These are phyloP conservation scores for Podila epicladia DNA, from an alignment of 192 early-diverging fungal species.

Conservation along the genomic window DNA sequence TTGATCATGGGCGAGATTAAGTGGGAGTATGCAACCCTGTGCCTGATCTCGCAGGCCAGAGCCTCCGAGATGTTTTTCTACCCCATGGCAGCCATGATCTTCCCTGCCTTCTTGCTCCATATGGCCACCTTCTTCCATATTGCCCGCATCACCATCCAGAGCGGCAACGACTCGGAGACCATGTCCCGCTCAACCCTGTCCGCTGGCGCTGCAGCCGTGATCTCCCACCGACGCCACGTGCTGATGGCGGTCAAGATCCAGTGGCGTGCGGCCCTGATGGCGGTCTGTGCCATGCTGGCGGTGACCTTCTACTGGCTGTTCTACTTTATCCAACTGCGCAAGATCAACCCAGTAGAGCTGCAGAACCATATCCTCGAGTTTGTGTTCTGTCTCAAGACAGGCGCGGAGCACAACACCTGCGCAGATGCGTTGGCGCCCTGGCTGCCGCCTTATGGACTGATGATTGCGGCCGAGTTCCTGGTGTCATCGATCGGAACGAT, in stretches of 20 bases:
- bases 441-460: constrained; percentile 57
- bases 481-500: constrained; percentile 55
- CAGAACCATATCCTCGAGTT: constrained; percentile 33
- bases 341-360: constrained; percentile 22
- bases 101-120: constrained; percentile 60
- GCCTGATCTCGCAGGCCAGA: constrained; percentile 52
- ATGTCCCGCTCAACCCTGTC: constrained; percentile 50
- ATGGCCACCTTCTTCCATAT: constrained; percentile 63
- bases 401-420: constrained; percentile 50
- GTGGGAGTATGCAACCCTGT: constrained; percentile 62
- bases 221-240: constrained; percentile 56
- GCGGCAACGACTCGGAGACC: constrained; percentile 38
- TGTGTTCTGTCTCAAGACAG: constrained; percentile 55
- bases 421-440: constrained; percentile 34
- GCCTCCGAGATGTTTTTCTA: constrained; percentile 61
- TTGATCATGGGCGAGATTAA: constrained; percentile 51
- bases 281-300: constrained; percentile 49
- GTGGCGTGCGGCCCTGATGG: constrained; percentile 64
- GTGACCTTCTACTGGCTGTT: constrained; percentile 66
- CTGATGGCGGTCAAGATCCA: constrained; percentile 63
- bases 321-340: constrained; percentile 58
- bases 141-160: constrained; percentile 40
- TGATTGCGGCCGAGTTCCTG: constrained; percentile 59
- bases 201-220: constrained; percentile 25
- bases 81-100: constrained; percentile 59